Evolutionary conservation across 176 grass and related monocot species (phyloP).

Genomic region (Phragmites australis): DNA sequence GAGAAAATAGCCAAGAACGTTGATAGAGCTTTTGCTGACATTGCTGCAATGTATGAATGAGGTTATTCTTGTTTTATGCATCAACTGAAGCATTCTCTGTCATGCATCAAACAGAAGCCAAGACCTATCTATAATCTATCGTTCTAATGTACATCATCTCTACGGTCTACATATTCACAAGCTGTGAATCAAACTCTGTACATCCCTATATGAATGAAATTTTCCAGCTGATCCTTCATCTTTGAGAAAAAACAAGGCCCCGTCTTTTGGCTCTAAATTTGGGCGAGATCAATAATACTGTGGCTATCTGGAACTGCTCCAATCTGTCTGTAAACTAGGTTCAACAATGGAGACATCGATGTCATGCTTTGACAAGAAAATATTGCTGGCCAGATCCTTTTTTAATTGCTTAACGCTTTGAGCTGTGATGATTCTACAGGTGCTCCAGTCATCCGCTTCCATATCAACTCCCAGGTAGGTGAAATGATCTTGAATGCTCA

Average conservation of each 20-base stretch:
- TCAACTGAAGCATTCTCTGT: not conserved
- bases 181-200: constrained; percentile 16
- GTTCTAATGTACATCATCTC: constrained; percentile 11
- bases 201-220: constrained; percentile 28
- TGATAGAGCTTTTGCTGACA: too few species aligned
- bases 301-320: constrained; percentile 25
- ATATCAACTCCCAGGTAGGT: constrained; percentile 71
- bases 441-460: constrained; percentile 81
- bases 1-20: not conserved
- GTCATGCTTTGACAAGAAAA: constrained; percentile 41
- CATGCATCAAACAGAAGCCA: not conserved
- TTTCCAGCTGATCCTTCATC: not conserved
- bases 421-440: constrained; percentile 70
- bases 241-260: constrained; percentile 6
- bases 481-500: constrained; percentile 75
- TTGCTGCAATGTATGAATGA: not conserved
- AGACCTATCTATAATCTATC: not conserved
- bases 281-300: not conserved
- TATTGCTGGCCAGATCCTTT: constrained; percentile 54
- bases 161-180: constrained; percentile 35
- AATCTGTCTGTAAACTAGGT: constrained; percentile 42
- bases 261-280: not conserved
- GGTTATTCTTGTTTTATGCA: not conserved
- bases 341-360: constrained; percentile 35
- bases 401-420: constrained; percentile 34